These are phyloP conservation scores for Striga asiatica DNA, from an alignment of 257 asterid genomes.

Conservation along the genomic window DNA sequence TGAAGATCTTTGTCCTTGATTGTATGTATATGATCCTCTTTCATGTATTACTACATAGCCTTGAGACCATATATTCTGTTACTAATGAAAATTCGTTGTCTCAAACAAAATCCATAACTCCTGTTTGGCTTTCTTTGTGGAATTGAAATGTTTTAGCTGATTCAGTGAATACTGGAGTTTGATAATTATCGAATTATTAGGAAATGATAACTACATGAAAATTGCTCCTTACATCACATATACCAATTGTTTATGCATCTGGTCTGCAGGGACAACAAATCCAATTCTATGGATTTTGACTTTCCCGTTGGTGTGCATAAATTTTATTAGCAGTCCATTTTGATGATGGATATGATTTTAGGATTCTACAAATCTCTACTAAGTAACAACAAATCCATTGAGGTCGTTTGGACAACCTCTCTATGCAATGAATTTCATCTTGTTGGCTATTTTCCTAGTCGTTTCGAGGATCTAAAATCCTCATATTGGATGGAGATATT, in stretches of 20 bases:
- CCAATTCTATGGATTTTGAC: neutral
- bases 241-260: neutral
- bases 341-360: too few species aligned
- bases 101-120: neutral
- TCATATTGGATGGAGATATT: too few species aligned
- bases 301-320: neutral
- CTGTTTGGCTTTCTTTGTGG: neutral
- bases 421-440: too few species aligned
- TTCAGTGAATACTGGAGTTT: neutral
- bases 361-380: too few species aligned
- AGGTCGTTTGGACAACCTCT: too few species aligned
- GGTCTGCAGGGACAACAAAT: constrained; percentile 3
- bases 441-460: too few species aligned
- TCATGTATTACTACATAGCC: neutral
- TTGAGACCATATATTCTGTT: neutral
- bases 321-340: too few species aligned
- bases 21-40: neutral
- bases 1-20: constrained; percentile 8
- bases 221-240: neutral
- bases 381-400: too few species aligned
- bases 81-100: neutral
- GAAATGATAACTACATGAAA: neutral
- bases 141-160: neutral
- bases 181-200: neutral
- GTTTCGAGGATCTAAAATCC: too few species aligned